Evolutionary conservation across 805 yeast genomes (phyloP).

Genomic region (Barnettozyma pratensis): DNA sequence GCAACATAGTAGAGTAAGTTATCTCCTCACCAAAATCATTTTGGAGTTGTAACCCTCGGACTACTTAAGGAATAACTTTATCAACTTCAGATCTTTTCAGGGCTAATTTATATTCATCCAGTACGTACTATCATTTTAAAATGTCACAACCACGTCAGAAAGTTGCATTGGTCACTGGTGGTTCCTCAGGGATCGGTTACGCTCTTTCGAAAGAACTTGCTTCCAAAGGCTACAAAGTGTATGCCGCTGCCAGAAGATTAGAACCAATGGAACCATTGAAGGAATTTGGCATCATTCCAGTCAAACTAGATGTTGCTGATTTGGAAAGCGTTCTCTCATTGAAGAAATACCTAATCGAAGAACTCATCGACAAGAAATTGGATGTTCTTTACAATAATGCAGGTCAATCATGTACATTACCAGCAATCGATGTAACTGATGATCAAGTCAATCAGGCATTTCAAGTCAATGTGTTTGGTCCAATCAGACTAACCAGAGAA

Average conservation of each 20-base stretch:
- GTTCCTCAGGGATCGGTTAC: conserved; percentile 52
- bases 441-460: conserved; percentile 46
- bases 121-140: too few relatives aligned
- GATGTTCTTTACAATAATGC: conserved; percentile 73
- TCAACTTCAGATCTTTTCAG: too few relatives aligned
- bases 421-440: conserved; percentile 63
- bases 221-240: conserved; percentile 50
- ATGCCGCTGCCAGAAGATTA: conserved; percentile 68
- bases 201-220: conserved; percentile 46
- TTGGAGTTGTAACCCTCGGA: too few relatives aligned
- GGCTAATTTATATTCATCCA: too few relatives aligned
- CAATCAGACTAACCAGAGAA: conserved; percentile 57
- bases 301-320: conserved; percentile 55
- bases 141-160: conserved; percentile 17
- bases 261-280: conserved; percentile 51
- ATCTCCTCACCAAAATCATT: background rate
- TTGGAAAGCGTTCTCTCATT: conserved; percentile 41
- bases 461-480: conserved; percentile 67
- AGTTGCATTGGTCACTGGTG: conserved; percentile 46
- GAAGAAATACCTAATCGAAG: conserved; percentile 34
- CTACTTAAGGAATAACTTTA: too few relatives aligned
- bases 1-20: background rate
- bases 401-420: conserved; percentile 67
- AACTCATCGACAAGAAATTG: conserved; percentile 41
- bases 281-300: conserved; percentile 36